Conservation (phyloP, 1,284 basidiomycete genomes). For the Phylloporus sp. region DNA sequence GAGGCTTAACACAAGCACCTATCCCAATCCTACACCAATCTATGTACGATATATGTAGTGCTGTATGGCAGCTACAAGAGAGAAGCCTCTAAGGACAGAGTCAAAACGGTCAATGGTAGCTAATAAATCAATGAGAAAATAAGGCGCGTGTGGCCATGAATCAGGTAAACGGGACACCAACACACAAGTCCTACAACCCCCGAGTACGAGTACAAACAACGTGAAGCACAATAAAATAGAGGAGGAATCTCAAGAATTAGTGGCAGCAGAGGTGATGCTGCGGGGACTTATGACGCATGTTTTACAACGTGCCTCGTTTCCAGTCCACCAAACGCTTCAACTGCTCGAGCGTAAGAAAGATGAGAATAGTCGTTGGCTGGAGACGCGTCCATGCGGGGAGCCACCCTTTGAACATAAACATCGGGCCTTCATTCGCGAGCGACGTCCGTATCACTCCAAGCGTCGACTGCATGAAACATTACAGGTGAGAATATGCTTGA, state of each 20-base stretch:
- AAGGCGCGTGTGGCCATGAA: neutral
- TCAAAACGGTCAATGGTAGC: neutral
- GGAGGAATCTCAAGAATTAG: neutral
- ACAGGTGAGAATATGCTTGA: neutral
- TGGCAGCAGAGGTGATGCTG: neutral
- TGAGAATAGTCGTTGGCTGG: constrained; percentile 85
- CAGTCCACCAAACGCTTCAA: constrained; percentile 34
- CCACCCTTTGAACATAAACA: constrained; percentile 96
- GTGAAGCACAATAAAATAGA: neutral
- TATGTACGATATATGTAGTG: neutral
- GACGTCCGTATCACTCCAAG: constrained; percentile 75
- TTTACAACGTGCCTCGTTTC: constrained; percentile 30
- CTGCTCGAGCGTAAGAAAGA: constrained; percentile 78
- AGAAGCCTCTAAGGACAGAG: neutral
- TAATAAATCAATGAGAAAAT: neutral
- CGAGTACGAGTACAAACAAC: neutral
- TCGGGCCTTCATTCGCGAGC: constrained; percentile 80
- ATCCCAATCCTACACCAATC: neutral
- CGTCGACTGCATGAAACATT: constrained; percentile 62
- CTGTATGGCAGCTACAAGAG: neutral
- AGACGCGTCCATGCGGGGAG: constrained; percentile 85
- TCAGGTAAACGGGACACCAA: neutral
- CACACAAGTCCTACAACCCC: constrained; percentile 7
- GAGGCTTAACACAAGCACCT: neutral
- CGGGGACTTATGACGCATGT: neutral